Evolutionary conservation across 805 yeast genomes (phyloP), one percentile per base, ranked within the genome.

Genomic region (Isabelozyma heimii): DNA sequence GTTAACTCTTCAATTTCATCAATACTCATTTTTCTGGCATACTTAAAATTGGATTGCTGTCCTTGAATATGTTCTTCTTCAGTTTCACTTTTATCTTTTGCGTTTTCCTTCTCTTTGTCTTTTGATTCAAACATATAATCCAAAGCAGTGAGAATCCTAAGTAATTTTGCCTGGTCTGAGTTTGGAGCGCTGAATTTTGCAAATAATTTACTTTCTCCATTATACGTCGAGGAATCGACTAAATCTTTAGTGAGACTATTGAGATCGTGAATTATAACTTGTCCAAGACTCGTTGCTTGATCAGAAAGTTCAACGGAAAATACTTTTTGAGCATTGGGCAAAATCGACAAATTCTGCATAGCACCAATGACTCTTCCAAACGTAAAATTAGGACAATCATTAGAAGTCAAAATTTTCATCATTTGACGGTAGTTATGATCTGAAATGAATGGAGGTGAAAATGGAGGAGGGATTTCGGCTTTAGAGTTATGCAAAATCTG

Each of bases 151-250:
- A 91, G 73, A 2, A 90, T 84, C 45, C 97, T 77, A 47, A 92
- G 71, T n/a, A 94, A 67, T 59, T 90, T 91, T 7, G 97, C 88
- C 63, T 94, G 98, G 52, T 87, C 91, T 0, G 97, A 87, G 40
- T 87, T 82, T 1, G 91, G 81, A 0, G 89, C 80, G 2, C 94
- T 87, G 60, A 91, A 89, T 56, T 81, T 82, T 26, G 80, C 69
- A 51, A 91, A 73, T 2, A 83, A 69, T 24, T 79, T 81, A 17
- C 79, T 75, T 43, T 78, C 80, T 27, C 82, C 73, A 26, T 80
- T 73, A 4, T 73, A 54, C 1, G 45, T 75, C 33, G 63, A 71
- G 17, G 39, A 57, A 46, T 61, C 59, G 15, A 64, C 50, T 33
- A 87, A 72, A 30, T 79, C 83, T 1, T 54, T 60, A 1, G 79